Conservation (phyloP, 306 rosid genomes). For the Styphnolobium japonicum region DNA sequence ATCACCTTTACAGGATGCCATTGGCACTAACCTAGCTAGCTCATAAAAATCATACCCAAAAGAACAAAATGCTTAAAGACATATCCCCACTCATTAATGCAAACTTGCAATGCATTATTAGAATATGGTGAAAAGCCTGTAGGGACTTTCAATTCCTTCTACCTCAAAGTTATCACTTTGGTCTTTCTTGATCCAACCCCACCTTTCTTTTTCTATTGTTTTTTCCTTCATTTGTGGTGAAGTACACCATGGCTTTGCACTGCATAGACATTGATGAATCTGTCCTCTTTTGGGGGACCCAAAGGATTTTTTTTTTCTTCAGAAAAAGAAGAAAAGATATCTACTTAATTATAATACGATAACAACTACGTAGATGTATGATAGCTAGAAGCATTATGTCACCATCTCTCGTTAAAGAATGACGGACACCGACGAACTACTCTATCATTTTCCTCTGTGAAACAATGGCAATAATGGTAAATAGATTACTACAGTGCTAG, state of each 20-base stretch:
- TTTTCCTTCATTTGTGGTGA: constrained; percentile 22
- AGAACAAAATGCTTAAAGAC: constrained; percentile 1
- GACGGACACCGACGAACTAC: constrained; percentile 22
- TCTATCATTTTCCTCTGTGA: constrained; percentile 15
- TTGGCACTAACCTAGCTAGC: neutral
- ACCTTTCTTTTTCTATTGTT: neutral
- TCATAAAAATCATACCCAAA: neutral
- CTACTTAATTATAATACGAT: neutral
- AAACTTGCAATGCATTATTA: constrained; percentile 33
- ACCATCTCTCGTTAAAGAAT: constrained; percentile 13
- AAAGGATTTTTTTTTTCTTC: neutral
- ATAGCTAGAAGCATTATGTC: constrained; percentile 16
- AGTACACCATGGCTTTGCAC: constrained; percentile 34
- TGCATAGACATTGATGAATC: neutral
- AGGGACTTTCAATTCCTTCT: constrained; percentile 50
- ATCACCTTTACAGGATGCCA: constrained; percentile 29
- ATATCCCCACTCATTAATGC: neutral
- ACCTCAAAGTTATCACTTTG: constrained; percentile 31
- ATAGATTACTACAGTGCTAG: neutral
- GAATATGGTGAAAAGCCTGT: constrained; percentile 40
- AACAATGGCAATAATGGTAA: constrained; percentile 9
- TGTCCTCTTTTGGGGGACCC: constrained; percentile 19
- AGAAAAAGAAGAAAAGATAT: neutral
- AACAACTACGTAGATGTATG: neutral
- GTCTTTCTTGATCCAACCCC: constrained; percentile 18